Evolutionary conservation across 192 early-diverging fungal species (phyloP), one percentile per base, ranked within the genome.

Genomic region (Backusella mclennaniae): DNA sequence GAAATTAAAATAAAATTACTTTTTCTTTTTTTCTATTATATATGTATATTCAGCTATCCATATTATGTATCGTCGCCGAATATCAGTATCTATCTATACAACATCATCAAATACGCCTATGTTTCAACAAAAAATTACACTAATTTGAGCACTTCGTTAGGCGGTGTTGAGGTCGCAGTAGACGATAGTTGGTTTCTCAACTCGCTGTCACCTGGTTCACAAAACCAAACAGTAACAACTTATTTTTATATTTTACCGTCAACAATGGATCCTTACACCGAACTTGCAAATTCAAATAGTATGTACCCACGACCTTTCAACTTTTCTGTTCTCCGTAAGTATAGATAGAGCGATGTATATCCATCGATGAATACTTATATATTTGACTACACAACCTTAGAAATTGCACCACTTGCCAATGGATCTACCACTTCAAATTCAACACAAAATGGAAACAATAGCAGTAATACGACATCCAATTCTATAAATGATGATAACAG

Each of bases 321-420:
- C n/a, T 80, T 80, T 52, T 39, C 79, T 14, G 75, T 73, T n/a
- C 52, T 75, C 19, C 79, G 79, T 80, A 76, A 80, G 76, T 72
- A 74, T 68, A 80, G 7, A 56, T 9, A 26, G 7, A 29, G 9
- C 12, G 8, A 26, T 59, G 3, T 26, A 63, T 9, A 14, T 63
- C 7, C 12, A 17, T 17, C 0, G 9, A 38, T n/a, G 6, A 6
- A 21, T 21, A 38, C 42, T 35, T 63, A 53, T 74, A 39, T 26
- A 66, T 12, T 66, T 12, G 26, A 66, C 38, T 9, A 23, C n/a
- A 21, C 6, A 71, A 31, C 23, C 17, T 33, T 68, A 68, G 68
- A 36, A 41, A 36, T 17, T 3, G 35, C 68, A 21, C 21, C 68
- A 36, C n/a, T 23, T 69, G 21, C n/a, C 21, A 69, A 63, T 63